Base-by-base conservation (phyloP, 2,329 filamentous ascomycete genomes). In the Nemania serpens region DNA sequence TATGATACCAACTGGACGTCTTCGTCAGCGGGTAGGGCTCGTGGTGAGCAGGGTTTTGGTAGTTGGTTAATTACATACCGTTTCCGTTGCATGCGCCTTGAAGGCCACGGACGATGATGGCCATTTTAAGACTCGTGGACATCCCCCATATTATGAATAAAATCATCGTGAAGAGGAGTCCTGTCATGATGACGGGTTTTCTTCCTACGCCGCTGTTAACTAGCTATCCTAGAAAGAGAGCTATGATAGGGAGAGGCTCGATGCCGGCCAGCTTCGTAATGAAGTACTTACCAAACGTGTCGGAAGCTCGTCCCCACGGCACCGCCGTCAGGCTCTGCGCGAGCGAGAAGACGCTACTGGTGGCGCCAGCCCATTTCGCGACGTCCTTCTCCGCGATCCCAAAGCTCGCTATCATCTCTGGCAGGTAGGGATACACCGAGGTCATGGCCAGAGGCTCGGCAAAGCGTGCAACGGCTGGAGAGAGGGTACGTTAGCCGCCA, bases 61-160 rank as follows among this genome's bases (percentile, higher is more conserved):
- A 29, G 25, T 29, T 29, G 25, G 25, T 29, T 29, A 3, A 36
- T 18, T 41, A 74, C 78, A 34, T 71, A 88, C 85, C 85, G 72
- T 97, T 98, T 55, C 94, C 95, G 72, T 97, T 97, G 46, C 90
- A 88, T 10, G 88, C 83, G 1, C 95, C 94, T 68, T 91, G 85
- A n/a, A 97, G 78, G 6, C 87, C 89, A 71, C 94, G 86, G 12
- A 91, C 84, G 3, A 82, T 74, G 42, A 99, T 88, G 0, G 93
- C 91, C 91, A 95, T 93, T 3, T 86, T 77, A 10, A 98, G 77
- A 65, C 82, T 91, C 3, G 84, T 89, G 0, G 92, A 92, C 76
- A 97, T 87, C 6, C 95, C 94, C 85, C 93, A 97, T 20, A 92
- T 66, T 18, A 97, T 69, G 67, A 90, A 93, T 42, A 89, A 89